These are phyloP conservation scores for Chlorella sp. DNA, from an alignment of 139 green algal species.

Conservation along the genomic window DNA sequence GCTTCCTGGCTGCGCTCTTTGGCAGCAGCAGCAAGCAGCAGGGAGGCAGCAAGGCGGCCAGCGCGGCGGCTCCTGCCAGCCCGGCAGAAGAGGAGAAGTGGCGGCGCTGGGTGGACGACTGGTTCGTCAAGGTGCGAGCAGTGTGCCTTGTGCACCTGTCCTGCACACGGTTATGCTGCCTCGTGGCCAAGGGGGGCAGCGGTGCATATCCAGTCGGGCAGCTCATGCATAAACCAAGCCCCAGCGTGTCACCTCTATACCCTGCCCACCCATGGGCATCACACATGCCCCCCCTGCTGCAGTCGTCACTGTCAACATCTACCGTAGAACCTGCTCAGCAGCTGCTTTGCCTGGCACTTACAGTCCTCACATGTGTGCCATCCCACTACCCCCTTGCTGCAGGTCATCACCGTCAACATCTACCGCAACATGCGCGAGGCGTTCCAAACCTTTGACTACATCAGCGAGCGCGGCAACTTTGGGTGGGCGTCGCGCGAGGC, in stretches of 20 bases:
- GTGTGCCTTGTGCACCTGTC: too few species aligned
- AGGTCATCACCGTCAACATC: conserved; percentile 96
- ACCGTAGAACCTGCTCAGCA: too few species aligned
- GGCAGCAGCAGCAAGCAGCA: conserved; percentile 17
- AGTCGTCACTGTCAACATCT: too few species aligned
- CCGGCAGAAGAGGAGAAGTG: conserved; percentile 74
- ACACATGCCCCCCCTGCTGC: too few species aligned
- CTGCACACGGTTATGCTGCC: too few species aligned
- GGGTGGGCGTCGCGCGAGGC: conserved; percentile 46
- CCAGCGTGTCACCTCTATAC: too few species aligned
- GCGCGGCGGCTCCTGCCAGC: neutral
- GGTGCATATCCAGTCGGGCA: too few species aligned
- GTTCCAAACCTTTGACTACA: conserved; percentile 91
- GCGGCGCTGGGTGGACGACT: conserved; percentile 93
- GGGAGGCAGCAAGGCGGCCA: neutral
- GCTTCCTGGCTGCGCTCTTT: neutral
- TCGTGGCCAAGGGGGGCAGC: too few species aligned
- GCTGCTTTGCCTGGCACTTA: too few species aligned
- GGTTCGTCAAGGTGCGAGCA: conserved; percentile 89
- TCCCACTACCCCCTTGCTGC: neutral
- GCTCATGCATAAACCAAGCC: too few species aligned
- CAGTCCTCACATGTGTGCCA: too few species aligned
- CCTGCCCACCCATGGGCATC: too few species aligned
- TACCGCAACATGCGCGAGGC: conserved; percentile 90
- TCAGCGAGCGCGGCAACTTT: conserved; percentile 86